These are phyloP conservation scores for Ustilago sp. DNA, from an alignment of 1,284 basidiomycete genomes.

Conservation along the genomic window DNA sequence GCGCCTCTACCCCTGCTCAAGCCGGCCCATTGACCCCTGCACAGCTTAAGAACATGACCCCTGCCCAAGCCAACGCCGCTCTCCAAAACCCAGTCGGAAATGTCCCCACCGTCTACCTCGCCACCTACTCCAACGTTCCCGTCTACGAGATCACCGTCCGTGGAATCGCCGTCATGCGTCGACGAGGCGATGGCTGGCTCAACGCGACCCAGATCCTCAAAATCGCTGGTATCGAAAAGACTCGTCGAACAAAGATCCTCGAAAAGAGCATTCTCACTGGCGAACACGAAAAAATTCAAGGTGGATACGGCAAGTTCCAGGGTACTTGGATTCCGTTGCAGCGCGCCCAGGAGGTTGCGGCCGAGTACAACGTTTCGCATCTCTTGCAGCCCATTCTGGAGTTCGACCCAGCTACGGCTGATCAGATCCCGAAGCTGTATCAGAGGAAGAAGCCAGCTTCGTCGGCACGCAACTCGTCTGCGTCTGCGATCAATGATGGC, in stretches of 20 bases:
- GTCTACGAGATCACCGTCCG: constrained; percentile 76
- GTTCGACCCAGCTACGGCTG: constrained; percentile 64
- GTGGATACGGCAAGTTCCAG: constrained; percentile 99
- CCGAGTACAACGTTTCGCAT: constrained; percentile 67
- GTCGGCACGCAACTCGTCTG: constrained; percentile 55
- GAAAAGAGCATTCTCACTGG: constrained; percentile 97
- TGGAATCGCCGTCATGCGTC: constrained; percentile 97
- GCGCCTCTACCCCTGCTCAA: constrained; percentile 25
- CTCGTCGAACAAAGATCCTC: constrained; percentile 93
- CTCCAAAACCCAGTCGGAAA: constrained; percentile 47
- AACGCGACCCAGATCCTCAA: constrained; percentile 99
- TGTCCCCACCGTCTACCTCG: constrained; percentile 65
- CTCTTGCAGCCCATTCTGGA: constrained; percentile 67
- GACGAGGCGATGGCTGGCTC: constrained; percentile 87
- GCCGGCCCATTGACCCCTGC: constrained; percentile 43
- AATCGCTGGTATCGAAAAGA: constrained; percentile 97
- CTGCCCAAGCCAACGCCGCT: constrained; percentile 51
- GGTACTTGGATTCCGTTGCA: constrained; percentile 82
- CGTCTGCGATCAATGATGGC: constrained; percentile 42
- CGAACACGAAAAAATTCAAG: constrained; percentile 98
- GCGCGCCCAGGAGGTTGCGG: constrained; percentile 66
- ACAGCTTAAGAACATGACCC: constrained; percentile 52
- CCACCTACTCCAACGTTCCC: constrained; percentile 71
- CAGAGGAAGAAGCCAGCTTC: constrained; percentile 50
- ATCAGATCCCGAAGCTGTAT: constrained; percentile 56